Evolutionary conservation across 805 yeast species (phyloP).

Genomic region (Wickerhamiella vanderwaltii): DNA sequence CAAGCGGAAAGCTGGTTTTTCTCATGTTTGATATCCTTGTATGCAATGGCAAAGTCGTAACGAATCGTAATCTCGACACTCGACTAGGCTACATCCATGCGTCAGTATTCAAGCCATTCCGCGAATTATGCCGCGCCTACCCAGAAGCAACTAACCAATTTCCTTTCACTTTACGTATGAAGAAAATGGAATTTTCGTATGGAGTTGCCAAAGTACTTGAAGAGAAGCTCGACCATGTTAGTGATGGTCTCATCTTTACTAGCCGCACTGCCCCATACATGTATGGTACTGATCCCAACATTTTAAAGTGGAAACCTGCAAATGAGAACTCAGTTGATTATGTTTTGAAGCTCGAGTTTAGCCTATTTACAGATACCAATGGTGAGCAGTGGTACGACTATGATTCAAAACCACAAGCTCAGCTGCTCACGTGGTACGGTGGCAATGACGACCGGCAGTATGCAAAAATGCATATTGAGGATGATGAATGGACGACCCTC

Average conservation of each 20-base stretch:
- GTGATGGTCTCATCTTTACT: slow-evolving; percentile 91
- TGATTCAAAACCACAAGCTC: slow-evolving; percentile 60
- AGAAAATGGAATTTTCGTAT: slow-evolving; percentile 76
- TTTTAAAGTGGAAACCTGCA: slow-evolving; percentile 95
- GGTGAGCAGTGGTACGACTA: slow-evolving; percentile 36
- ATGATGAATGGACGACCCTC: slow-evolving; percentile 69
- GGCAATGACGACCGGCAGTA: slow-evolving; percentile 42
- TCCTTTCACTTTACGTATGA: slow-evolving; percentile 78
- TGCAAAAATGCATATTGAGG: slow-evolving; percentile 47
- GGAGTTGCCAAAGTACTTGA: slow-evolving; percentile 64
- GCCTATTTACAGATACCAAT: slow-evolving; percentile 45
- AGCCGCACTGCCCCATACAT: slow-evolving; percentile 79
- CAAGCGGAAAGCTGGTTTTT: slow-evolving; percentile 44
- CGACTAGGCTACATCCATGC: slow-evolving; percentile 79
- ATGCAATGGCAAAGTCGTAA: slow-evolving; percentile 60
- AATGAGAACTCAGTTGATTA: slow-evolving; percentile 91
- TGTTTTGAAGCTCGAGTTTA: slow-evolving; percentile 52
- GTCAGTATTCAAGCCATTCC: slow-evolving; percentile 72
- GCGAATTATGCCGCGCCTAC: slow-evolving; percentile 48
- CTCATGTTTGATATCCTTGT: slow-evolving; percentile 87
- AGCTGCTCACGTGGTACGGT: slow-evolving; percentile 72
- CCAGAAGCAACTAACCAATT: slow-evolving; percentile 66
- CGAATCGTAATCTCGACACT: slow-evolving; percentile 60
- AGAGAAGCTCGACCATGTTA: slow-evolving; percentile 65
- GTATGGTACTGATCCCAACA: slow-evolving; percentile 75